Conservation (phyloP, 495 filamentous ascomycete species). For the Penicillium robsamsonii region DNA sequence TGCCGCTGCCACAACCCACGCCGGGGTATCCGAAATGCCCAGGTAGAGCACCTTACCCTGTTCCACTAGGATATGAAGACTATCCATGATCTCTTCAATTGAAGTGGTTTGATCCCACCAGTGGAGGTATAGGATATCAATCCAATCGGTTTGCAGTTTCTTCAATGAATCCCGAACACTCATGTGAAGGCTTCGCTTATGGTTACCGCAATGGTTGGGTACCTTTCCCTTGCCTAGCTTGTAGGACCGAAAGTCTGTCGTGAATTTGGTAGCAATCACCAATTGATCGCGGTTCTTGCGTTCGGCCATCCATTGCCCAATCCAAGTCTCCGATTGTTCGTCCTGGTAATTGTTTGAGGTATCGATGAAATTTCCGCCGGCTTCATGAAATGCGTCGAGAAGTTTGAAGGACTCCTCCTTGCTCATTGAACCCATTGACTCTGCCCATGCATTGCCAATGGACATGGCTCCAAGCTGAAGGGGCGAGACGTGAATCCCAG, state of each 20-base stretch:
- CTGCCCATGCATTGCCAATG: constrained; percentile 50
- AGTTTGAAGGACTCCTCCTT: constrained; percentile 37
- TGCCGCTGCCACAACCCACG: constrained; percentile 35
- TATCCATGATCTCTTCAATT: constrained; percentile 46
- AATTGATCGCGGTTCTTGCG: constrained; percentile 17
- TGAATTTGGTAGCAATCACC: constrained; percentile 68
- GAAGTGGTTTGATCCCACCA: constrained; percentile 24
- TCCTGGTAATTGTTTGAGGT: constrained; percentile 20
- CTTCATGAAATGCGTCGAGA: constrained; percentile 43
- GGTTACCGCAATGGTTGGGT: constrained; percentile 59
- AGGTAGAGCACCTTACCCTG: constrained; percentile 49
- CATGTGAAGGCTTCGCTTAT: constrained; percentile 53
- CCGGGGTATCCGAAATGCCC: constrained; percentile 42
- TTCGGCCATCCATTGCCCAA: constrained; percentile 18
- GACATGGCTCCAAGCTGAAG: constrained; percentile 57
- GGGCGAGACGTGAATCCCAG: constrained; percentile 55
- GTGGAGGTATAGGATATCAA: constrained; percentile 41
- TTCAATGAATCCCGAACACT: constrained; percentile 53
- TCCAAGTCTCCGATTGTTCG: constrained; percentile 8
- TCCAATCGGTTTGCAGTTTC: constrained; percentile 65
- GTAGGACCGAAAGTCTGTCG: constrained; percentile 33
- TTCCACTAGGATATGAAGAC: constrained; percentile 37
- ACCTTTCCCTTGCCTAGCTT: constrained; percentile 29
- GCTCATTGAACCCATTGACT: constrained; percentile 40
- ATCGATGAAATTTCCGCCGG: constrained; percentile 48